Evolutionary conservation across 1,139 yeast genomes (phyloP), one percentile per base, ranked within the genome.

Genomic region (Candida sojae): DNA sequence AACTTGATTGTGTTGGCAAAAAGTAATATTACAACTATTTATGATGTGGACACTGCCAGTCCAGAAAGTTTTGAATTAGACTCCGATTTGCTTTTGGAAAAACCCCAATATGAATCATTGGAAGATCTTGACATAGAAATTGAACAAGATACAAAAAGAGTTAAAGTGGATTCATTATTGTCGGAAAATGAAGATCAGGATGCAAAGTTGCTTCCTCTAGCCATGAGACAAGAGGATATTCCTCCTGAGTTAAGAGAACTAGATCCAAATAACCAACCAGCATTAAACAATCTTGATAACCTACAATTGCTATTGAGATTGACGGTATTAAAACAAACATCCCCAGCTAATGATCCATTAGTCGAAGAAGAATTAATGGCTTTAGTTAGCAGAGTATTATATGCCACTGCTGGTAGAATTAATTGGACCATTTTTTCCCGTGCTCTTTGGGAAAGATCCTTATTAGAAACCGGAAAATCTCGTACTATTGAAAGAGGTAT

Each of bases 401-500:
- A 79, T 57, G 64, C 82, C 1, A 70, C 80, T 1, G 58, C 68
- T 4, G 67, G 71, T 1, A 59, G 71, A 2, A 78, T 80, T 29
- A 87, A 88, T 64, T 91, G 97, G 96, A 70, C 88, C 1, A 66
- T 93, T 4, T 90, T 85, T 60, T 82, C 95, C 4, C 76, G 95
- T 55, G 90, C 96, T 0, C 72, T 95, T 47, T 92, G 98, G 97
- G 89, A 87, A 59, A 79, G 99, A 62, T 89, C 97, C 10, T 58
- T 88, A 13, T 72, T 92, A 39, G 99, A 95, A 64, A 82, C 96
- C 0, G 77, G 77, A 41, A 86, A 84, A 54, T 84, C 96, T 3
- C 84, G 88, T 61, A 92, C 98, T 0, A 85, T 92, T 23, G 99
- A 95, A 67, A 80, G 99, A 65, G 98, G 98, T 46, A 84, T 92